These are phyloP conservation scores for Talaromyces marneffei DNA, from an alignment of 2,329 filamentous ascomycete genomes.

Conservation along the genomic window DNA sequence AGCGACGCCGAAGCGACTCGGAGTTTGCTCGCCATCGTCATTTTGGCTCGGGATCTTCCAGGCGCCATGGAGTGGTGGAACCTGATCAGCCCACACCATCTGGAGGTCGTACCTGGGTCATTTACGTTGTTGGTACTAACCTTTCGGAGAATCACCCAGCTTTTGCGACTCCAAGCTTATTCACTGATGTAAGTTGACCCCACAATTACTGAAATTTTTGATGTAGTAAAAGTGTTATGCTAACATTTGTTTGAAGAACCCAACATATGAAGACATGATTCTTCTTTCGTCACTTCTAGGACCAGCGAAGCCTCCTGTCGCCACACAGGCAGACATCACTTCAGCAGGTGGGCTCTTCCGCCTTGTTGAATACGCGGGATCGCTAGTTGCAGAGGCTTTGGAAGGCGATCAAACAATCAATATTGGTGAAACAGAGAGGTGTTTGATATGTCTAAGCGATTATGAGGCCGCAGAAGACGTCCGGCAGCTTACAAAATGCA, in stretches of 20 bases:
- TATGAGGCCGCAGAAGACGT: conserved; percentile 59
- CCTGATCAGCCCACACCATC: conserved; percentile 47
- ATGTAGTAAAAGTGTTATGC: not conserved
- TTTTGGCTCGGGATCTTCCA: conserved; percentile 55
- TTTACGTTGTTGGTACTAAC: conserved; percentile 65
- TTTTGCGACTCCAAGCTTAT: conserved; percentile 62
- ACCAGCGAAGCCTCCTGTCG: conserved; percentile 63
- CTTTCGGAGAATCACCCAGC: conserved; percentile 66
- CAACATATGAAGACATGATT: conserved; percentile 68
- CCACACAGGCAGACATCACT: conserved; percentile 58
- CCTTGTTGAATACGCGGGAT: conserved; percentile 41
- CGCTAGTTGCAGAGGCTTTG: conserved; percentile 44
- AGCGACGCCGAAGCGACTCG: conserved; percentile 54
- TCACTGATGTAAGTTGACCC: conserved; percentile 54
- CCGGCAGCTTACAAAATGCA: conserved; percentile 57
- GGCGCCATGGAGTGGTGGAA: conserved; percentile 60
- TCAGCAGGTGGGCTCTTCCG: conserved; percentile 57
- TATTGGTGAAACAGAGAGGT: conserved; percentile 50
- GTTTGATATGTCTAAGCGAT: conserved; percentile 61
- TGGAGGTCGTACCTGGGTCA: conserved; percentile 62
- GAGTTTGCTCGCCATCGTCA: conserved; percentile 52
- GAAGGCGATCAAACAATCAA: conserved; percentile 33
- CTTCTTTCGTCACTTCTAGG: conserved; percentile 61
- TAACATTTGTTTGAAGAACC: conserved; percentile 38
- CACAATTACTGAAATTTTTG: not conserved